phyloP scores from a whole-genome alignment of 495 filamentous ascomycete species.

The Xylaria scruposa region DNA sequence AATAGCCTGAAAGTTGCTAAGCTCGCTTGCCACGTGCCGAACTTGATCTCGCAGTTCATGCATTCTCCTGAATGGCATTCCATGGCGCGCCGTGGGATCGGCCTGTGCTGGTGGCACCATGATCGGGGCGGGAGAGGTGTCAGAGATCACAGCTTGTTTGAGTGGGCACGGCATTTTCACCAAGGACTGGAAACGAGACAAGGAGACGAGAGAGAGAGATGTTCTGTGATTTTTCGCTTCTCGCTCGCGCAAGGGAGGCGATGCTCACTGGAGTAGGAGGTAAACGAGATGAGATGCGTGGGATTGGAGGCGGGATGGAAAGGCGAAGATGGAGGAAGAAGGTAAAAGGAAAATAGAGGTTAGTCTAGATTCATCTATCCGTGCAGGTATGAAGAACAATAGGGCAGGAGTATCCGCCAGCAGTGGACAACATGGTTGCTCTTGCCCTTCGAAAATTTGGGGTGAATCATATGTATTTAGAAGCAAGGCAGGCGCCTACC shows the following conservation, averaged over 20 bases:
- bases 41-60: neutral
- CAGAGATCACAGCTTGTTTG: neutral
- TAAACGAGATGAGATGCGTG: neutral
- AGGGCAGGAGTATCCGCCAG: neutral
- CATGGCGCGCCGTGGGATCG: neutral
- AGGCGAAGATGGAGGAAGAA: neutral
- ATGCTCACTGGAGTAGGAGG: neutral
- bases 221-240: neutral
- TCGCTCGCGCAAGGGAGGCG: neutral
- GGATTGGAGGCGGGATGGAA: too few species aligned
- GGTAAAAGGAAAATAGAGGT: neutral
- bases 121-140: neutral
- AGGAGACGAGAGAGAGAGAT: neutral
- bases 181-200: neutral
- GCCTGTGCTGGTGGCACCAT: neutral
- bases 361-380: neutral
- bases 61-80: slow-evolving; percentile 17
- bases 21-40: neutral
- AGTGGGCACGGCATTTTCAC: neutral
- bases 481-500: neutral
- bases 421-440: neutral
- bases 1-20: neutral
- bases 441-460: neutral
- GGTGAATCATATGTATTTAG: neutral
- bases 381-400: neutral